Evolutionary conservation across 2,329 filamentous ascomycete species (phyloP).

Genomic region (Aureobasidium subglaciale): DNA sequence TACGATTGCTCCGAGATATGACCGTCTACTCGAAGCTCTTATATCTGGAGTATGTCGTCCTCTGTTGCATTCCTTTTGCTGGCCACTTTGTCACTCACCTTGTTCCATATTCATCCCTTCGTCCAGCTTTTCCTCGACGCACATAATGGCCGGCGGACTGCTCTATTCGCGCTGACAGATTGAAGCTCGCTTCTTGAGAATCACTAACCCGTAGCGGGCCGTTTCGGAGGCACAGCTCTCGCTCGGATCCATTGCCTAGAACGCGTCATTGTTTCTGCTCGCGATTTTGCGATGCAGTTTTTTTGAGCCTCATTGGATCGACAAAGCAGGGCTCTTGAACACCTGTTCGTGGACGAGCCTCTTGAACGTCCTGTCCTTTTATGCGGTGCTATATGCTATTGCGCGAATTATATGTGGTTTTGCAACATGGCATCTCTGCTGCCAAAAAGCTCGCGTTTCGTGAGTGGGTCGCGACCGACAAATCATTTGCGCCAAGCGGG

Average conservation of each 20-base stretch:
- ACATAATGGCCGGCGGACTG: too few species aligned
- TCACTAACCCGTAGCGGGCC: background rate
- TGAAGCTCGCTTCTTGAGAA: background rate
- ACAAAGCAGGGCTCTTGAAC: background rate
- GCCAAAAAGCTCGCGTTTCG: too few species aligned
- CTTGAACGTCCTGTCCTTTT: background rate
- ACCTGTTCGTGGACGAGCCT: background rate
- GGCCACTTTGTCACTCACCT: background rate
- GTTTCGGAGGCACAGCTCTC: constrained; percentile 3
- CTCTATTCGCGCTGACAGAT: background rate
- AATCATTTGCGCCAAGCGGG: too few species aligned
- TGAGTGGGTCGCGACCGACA: too few species aligned
- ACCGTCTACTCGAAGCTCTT: background rate
- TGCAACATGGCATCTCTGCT: too few species aligned
- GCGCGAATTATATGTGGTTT: too few species aligned
- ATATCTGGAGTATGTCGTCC: background rate
- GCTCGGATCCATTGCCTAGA: background rate
- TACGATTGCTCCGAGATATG: constrained; percentile 2
- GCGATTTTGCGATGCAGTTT: too few species aligned
- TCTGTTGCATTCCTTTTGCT: background rate
- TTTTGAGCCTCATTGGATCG: background rate
- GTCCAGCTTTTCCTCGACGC: background rate
- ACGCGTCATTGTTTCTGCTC: constrained; percentile 1
- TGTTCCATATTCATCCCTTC: background rate
- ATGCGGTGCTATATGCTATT: background rate